phyloP scores from a whole-genome alignment of 306 rosid species.

The Trichosanthes cucumerina region DNA sequence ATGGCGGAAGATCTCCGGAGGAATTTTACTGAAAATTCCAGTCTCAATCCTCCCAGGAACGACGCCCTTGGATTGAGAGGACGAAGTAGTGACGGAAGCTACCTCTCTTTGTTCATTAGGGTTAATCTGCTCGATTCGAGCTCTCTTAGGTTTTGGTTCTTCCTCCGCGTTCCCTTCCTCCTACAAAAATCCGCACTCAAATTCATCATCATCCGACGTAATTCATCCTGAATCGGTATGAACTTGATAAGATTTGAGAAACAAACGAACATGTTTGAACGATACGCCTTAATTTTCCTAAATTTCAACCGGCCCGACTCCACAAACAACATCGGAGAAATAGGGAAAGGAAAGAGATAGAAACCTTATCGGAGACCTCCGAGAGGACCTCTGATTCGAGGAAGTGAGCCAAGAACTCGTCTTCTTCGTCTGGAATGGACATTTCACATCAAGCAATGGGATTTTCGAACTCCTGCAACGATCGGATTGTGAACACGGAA shows the following conservation, averaged over 20 bases:
- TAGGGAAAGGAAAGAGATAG: neutral
- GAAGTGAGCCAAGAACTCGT: conserved; percentile 58
- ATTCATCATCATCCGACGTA: neutral
- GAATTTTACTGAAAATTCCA: conserved; percentile 60
- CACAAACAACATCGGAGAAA: neutral
- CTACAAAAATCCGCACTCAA: conserved; percentile 26
- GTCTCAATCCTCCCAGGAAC: conserved; percentile 44
- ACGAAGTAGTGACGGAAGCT: conserved; percentile 14
- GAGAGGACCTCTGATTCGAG: conserved; percentile 83
- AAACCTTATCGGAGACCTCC: conserved; percentile 59
- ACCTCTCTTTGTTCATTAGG: conserved; percentile 10
- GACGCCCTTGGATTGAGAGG: conserved; percentile 12
- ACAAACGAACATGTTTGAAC: neutral
- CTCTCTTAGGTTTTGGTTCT: conserved; percentile 49
- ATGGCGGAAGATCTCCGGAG: conserved; percentile 68
- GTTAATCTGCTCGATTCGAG: conserved; percentile 20
- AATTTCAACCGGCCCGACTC: neutral
- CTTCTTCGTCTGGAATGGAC: conserved; percentile 71
- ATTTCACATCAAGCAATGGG: conserved; percentile 6
- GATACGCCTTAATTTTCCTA: neutral
- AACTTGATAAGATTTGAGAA: neutral
- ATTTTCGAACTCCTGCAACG: neutral
- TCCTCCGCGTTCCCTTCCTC: conserved; percentile 34
- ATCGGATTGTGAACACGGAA: neutral
- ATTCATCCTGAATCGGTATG: neutral